Base-by-base conservation (phyloP, 1,284 basidiomycete genomes). In the Ceratobasidium sp. region DNA sequence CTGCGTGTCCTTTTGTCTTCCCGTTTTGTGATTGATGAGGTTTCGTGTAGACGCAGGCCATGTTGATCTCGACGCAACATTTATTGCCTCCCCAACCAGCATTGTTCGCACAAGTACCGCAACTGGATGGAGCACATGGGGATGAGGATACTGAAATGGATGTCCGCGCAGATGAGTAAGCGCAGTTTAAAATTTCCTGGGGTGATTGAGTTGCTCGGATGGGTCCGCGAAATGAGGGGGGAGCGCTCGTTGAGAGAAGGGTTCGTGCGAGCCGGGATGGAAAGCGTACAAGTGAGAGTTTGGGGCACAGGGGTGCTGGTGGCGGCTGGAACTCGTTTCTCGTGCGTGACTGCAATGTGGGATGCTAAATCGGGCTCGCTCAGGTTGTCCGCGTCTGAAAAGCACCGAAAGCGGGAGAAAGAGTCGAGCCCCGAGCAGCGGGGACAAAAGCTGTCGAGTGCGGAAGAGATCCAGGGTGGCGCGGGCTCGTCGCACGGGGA, bases 31-130 rank as follows among this genome's bases (percentile, higher is more conserved):
- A 12, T 18, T 54, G 51, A 54, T 54, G 25, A 21, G 51, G 6
- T 14, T 30, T 21, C 30, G 54, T 18, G 23, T 76, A 92, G 92
- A 91, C 91, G 9, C 86, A 87, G 76, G 92, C 92, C 0, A 95
- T 95, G 92, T 85, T 88, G 54, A 91, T 92, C 53, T 93, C 92
- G 8, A 93, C 92, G 0, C 87, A 92, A 75, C 94, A 96, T 80
- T 82, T 96, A 18, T 85, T 92, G 51, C 80, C 81, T 7, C 73
- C 77, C 16, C 72, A 66, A 23, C 63, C 60, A 40, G 7, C 49
- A 28, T 48, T 33, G 44, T 63, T 63, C 28, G 25, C 61, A 33
- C 62, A 64, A 33, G 66, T 69, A 16, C 66, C 66, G 36, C 66
- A 69, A 38, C 16, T 69, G 51, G 66, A 69, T 23, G 66, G 66